Base-by-base conservation (phyloP, 768 basidiomycete genomes). In the Cytidiella melzeri region DNA sequence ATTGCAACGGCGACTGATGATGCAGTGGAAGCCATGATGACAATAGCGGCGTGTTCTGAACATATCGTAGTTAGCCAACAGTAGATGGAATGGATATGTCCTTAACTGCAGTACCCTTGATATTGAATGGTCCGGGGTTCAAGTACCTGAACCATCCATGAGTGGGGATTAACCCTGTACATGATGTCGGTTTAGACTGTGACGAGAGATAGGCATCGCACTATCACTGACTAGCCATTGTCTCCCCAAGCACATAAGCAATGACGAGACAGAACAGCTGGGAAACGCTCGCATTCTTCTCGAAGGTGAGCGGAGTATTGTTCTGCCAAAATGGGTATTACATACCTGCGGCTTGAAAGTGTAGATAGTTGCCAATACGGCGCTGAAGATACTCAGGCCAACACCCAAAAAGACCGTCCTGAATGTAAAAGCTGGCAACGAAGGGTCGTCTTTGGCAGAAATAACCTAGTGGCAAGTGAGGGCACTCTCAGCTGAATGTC, bases 51-150 rank as follows among this genome's bases (percentile, higher is more conserved):
- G 55, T 83, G 80, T 56, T 83, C 81, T 57, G 59, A 3, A 18
- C 15, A 34, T 18, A 24, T 19, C 10, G 19, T 21, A 12, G 71
- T 23, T 28, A 43, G 27, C 24, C 19, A 20, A 26, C 18, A 39
- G 20, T 2, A 37, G 30, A 20, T 10, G 19, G 36, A 28, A 27
- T 34, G 21, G 43, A 23, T 15, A 34, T 1, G 30, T 20, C 20
- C 24, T 25, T 19, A 19, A 10, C 43, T 2, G 21, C 26, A 61
- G 40, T 26, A 71, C 73, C 64, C 53, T 77, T 77, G 61, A 64
- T 69, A 70, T 81, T 83, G 68, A 83, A 83, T 19, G 77, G 77
- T 0, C 80, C 79, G 3, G 80, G 81, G 57, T 82, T 82, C 44
- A 81, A 62, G 58, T 76, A 80, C n/a, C 73, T 62, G 75, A 76